Evolutionary conservation across 768 basidiomycete species (phyloP).

Genomic region (Phaeotremella fagi): DNA sequence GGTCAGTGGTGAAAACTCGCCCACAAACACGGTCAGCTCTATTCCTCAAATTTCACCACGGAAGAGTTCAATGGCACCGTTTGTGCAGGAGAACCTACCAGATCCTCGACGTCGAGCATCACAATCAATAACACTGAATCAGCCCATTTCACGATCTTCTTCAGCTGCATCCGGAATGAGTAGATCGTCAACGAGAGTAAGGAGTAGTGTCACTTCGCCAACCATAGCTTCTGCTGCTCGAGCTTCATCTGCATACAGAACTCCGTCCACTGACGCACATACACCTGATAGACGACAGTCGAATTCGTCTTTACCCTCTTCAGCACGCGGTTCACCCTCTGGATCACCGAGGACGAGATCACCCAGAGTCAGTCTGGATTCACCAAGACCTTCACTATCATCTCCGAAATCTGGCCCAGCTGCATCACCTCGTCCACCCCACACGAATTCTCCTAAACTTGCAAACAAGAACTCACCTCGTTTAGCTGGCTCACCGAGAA

Average conservation of each 20-base stretch:
- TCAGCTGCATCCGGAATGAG: background rate
- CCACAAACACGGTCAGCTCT: background rate
- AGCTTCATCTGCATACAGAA: background rate
- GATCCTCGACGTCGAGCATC: background rate
- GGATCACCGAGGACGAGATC: too few species aligned
- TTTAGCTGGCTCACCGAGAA: background rate
- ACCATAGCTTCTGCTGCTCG: background rate
- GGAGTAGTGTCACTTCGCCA: background rate
- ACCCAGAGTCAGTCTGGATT: too few species aligned
- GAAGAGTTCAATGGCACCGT: background rate
- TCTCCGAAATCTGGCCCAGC: background rate
- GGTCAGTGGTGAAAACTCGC: background rate
- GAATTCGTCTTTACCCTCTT: too few species aligned
- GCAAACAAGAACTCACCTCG: background rate
- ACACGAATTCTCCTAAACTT: slow-evolving; percentile 1
- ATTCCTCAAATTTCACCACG: slow-evolving; percentile 3
- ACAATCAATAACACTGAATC: background rate
- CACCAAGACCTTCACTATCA: background rate
- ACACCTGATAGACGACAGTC: too few species aligned
- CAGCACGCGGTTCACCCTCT: too few species aligned
- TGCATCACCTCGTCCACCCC: background rate
- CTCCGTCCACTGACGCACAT: too few species aligned
- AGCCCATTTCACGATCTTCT: background rate
- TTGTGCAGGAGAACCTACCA: background rate
- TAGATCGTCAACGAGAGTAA: background rate